Base-by-base conservation (phyloP, 1,284 basidiomycete genomes). In the Waitea zeae region DNA sequence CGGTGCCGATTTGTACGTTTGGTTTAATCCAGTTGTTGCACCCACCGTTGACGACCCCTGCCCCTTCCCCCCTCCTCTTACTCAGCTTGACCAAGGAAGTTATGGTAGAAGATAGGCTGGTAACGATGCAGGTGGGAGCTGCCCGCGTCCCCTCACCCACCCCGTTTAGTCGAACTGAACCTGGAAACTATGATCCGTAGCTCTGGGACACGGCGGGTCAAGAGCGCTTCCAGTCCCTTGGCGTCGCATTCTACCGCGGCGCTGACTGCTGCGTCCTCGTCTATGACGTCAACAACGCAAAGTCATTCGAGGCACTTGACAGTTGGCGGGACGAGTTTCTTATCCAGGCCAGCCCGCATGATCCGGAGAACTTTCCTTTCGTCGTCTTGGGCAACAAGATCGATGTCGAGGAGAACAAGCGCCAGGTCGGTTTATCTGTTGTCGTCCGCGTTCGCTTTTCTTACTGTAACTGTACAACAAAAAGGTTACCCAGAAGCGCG, bases 131-230 rank as follows among this genome's bases (percentile, higher is more conserved):
- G 77, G 89, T 82, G 40, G 41, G 70, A 54, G 12, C 17, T 19
- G 12, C 34, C 20, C 24, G 12, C 30, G 18, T 37, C 5, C 20
- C 30, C 31, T 42, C 7, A 7, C 24, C 24, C n/a, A n/a, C 24
- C n/a, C 9, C 24, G 24, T n/a, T 9, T 26, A n/a, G n/a, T n/a
- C n/a, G n/a, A n/a, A n/a, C n/a, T n/a, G n/a, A 18, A 15, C 36
- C 33, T 13, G 17, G 12, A n/a, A n/a, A n/a, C n/a, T n/a, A n/a
- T n/a, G n/a, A 29, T 36, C 41, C 17, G 19, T 32, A 93, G 86
- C 67, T 99, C 36, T 99, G 95, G 95, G 95, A 99, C 53, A 99
- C 95, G 30, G 95, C 95, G 7, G 95, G 95, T 20, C 93, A 98
- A 61, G 93, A 98, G 58, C 86, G 93, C 36, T 98, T 98, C 72